Base-by-base conservation (phyloP, 768 basidiomycete genomes). In the Kondoa subrosea region DNA sequence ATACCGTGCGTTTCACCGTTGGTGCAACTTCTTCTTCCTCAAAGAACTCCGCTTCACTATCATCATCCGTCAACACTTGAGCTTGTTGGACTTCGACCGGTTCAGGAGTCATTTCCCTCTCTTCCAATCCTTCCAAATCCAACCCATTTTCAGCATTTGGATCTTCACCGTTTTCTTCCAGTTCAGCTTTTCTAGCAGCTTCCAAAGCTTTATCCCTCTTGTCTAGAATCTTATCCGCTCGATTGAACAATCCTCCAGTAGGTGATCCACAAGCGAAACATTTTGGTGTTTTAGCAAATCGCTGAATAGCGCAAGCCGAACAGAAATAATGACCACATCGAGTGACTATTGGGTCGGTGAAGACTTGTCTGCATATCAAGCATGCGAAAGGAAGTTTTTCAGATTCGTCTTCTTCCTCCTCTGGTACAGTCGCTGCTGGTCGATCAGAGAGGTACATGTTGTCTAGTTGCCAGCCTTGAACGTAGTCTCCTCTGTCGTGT, bases 381-480 rank as follows among this genome's bases (percentile, higher is more conserved):
- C 95, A 99, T n/a, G 95, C 93, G 77, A 97, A 99, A 3, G 95
- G 95, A 64, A 97, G 83, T 76, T 91, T 91, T 76, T 90, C 88
- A 68, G 87, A 85, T 72, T 85, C 85, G 50, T 86, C 85, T 56
- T 68, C 71, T 66, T 73, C 73, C 34, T 72, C 70, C 64, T 82
- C 85, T 84, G n/a, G 69, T 34, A 32, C 72, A 33, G 69, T 74
- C 77, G 82, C 85, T 76, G 81, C 80, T n/a, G 86, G 80, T 89
- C 30, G 89, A 88, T 66, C 91, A 80, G 50, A 75, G 25, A 75
- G 71, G 70, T 73, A 76, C 21, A 70, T 69, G 77, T 91, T 89
- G 80, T 99, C 95, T 67, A 99, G 81, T 78, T 99, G 93, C 95
- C 95, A 99, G 57, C 95, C 95, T 2, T 87, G 86, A n/a, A 97